Base-by-base conservation (phyloP, 768 basidiomycete species). In the Mycena leptocephala region DNA sequence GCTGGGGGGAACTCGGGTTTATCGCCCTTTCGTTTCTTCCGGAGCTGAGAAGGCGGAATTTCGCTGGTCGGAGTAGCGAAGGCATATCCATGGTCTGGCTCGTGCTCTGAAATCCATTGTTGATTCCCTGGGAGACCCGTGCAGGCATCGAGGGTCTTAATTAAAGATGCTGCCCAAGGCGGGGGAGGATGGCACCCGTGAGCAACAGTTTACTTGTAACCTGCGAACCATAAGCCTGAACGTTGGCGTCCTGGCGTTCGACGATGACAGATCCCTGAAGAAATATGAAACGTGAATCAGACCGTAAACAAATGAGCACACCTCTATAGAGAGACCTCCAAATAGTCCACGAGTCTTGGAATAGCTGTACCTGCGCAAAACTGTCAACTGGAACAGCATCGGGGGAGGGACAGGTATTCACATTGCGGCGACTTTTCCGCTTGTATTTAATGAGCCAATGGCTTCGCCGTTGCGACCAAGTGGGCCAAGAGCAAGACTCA, bases 391-490 rank as follows among this genome's bases (percentile, higher is more conserved):
- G 75, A 18, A n/a, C 24, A 33, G 20, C 20, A 30, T 39, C 37
- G 3, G 28, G 18, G 8, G 20, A 33, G 18, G 33, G 22, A 18
- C 35, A 39, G 20, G 13, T 11, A 76, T 87, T 76, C 79, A 97
- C 97, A 99, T 98, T 41, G 97, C 97, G 7, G 98, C 96, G 6
- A 98, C 87, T 81, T 93, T 95, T 58, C 97, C 97, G 63, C 92
- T 95, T 1, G 95, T 90, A 80, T 93, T 98, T 56, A 99, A 77
- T 0, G 96, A 88, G 22, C 96, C 97, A 74, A 86, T 89, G 5
- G 97, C 98, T 86, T 99, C 98, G n/a, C 95, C 96, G 81, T 97
- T 99, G 33, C 98, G 93, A 26, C 98, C 98, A 0, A 99, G 87
- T 13, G 98, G 98, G 3, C 98, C 98, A 0, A 98, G 89, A 11